phyloP scores from a whole-genome alignment of 352 stramenopile species.

The Plasmopara muralis region DNA sequence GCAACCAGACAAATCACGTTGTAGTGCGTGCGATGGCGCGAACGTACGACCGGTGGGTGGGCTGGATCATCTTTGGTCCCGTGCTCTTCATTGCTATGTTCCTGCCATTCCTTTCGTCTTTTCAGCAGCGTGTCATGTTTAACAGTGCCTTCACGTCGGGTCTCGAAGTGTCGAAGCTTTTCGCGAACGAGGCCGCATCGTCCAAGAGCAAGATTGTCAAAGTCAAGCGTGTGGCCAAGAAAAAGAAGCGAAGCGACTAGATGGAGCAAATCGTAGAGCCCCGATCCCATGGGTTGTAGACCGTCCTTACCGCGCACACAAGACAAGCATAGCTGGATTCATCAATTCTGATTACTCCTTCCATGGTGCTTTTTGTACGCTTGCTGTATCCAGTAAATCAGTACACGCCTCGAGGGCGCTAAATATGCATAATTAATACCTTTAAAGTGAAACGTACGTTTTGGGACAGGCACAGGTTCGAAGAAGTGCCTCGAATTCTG shows the following conservation, averaged over 20 bases:
- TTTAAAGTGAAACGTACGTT: slow-evolving; percentile 3
- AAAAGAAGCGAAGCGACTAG: slow-evolving; percentile 70
- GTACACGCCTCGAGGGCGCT: slow-evolving; percentile 19
- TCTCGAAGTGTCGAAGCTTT: slow-evolving; percentile 83
- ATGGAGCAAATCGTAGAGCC: slow-evolving; percentile 9
- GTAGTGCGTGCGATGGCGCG: slow-evolving; percentile 69
- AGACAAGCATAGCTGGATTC: slow-evolving; percentile 5
- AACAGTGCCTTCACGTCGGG: slow-evolving; percentile 86
- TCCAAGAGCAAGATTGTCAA: slow-evolving; percentile 70
- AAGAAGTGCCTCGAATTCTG: too few species aligned
- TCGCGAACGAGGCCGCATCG: slow-evolving; percentile 77
- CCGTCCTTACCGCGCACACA: slow-evolving; percentile 6
- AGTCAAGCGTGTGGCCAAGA: slow-evolving; percentile 83
- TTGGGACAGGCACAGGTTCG: not conserved
- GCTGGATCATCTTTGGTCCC: slow-evolving; percentile 84
- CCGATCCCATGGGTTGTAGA: slow-evolving; percentile 5
- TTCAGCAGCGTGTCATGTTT: slow-evolving; percentile 88
- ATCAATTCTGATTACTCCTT: slow-evolving; percentile 10
- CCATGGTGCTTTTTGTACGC: slow-evolving; percentile 24
- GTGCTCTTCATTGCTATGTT: slow-evolving; percentile 88
- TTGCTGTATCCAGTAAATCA: slow-evolving; percentile 20
- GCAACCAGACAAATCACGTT: slow-evolving; percentile 75
- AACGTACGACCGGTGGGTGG: slow-evolving; percentile 72
- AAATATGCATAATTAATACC: slow-evolving; percentile 11
- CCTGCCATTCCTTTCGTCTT: slow-evolving; percentile 77